Percentiles rank a stretch among this genome's conserved stretches.
phyloP scores from a whole-genome alignment of 768 basidiomycete genomes.

The Tricholoma bakamatsutake region DNA sequence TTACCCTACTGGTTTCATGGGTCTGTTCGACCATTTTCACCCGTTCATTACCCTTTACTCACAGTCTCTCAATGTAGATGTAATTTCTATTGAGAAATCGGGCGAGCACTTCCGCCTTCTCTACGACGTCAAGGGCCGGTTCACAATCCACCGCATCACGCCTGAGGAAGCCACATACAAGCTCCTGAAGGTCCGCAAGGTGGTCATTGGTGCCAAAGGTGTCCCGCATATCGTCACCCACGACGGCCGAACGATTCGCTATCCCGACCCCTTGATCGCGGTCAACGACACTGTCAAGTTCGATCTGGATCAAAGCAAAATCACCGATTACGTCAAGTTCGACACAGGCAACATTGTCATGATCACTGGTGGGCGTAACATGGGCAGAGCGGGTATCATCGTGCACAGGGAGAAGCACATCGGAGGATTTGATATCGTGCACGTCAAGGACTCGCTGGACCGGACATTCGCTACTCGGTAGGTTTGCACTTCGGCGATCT shows the following conservation, averaged over 20 bases:
- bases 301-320: constrained; percentile 92
- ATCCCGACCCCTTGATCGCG: constrained; percentile 92
- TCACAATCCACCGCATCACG: constrained; percentile 99
- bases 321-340: constrained; percentile 89
- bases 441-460: constrained; percentile 93
- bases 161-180: constrained; percentile 96
- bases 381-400: constrained; percentile 97
- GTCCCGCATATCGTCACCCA: constrained; percentile 98
- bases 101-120: constrained; percentile 99
- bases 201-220: constrained; percentile 87
- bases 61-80: constrained; percentile 48
- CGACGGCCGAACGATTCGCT: constrained; percentile 99
- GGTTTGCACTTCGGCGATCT: constrained; percentile 21
- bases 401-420: constrained; percentile 95
- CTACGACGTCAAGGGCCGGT: constrained; percentile 99
- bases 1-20: constrained; percentile 97
- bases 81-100: constrained; percentile 95
- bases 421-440: constrained; percentile 98
- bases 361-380: constrained; percentile 99
- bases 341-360: constrained; percentile 97
- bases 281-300: constrained; percentile 98
- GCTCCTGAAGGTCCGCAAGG: constrained; percentile 89
- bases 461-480: constrained; percentile 97
- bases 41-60: background rate
- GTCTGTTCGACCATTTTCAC: constrained; percentile 37